Conservation (phyloP, 768 basidiomycete species). For the Trametes villosa region DNA sequence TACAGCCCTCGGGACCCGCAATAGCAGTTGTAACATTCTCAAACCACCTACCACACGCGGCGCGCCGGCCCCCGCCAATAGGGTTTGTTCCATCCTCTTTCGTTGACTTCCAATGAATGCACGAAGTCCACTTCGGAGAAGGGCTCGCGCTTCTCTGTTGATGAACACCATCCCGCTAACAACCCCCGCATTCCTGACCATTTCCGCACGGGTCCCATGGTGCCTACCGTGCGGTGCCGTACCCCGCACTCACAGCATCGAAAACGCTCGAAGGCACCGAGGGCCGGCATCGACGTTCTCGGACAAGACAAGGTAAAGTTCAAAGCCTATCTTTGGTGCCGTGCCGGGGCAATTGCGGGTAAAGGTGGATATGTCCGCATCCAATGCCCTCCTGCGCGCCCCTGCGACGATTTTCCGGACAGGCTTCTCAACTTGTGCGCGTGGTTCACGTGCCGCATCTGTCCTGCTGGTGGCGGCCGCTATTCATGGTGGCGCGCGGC, state of each 20-base stretch:
- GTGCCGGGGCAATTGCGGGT: slow-evolving; percentile 9
- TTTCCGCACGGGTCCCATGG: slow-evolving; percentile 14
- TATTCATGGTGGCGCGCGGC: not conserved
- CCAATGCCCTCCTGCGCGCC: not conserved
- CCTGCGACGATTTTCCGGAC: slow-evolving; percentile 6
- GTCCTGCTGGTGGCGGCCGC: not conserved
- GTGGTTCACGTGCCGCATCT: slow-evolving; percentile 3
- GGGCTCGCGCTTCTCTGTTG: not conserved
- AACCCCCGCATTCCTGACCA: slow-evolving; percentile 2
- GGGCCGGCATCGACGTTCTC: not conserved
- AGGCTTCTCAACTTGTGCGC: not conserved
- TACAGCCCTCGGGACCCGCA: slow-evolving; percentile 7
- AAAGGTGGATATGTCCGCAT: not conserved
- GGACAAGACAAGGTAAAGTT: not conserved
- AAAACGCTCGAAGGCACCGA: not conserved
- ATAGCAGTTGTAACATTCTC: not conserved
- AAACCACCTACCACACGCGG: not conserved
- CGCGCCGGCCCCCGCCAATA: not conserved
- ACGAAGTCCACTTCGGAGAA: not conserved
- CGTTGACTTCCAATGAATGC: not conserved
- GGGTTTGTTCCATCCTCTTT: not conserved
- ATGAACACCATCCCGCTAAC: not conserved
- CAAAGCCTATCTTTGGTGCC: not conserved
- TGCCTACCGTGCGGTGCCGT: not conserved
- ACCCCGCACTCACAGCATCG: not conserved